phyloP scores from a whole-genome alignment of 345 rosid genomes.

The Zanthoxylum bungeanum region DNA sequence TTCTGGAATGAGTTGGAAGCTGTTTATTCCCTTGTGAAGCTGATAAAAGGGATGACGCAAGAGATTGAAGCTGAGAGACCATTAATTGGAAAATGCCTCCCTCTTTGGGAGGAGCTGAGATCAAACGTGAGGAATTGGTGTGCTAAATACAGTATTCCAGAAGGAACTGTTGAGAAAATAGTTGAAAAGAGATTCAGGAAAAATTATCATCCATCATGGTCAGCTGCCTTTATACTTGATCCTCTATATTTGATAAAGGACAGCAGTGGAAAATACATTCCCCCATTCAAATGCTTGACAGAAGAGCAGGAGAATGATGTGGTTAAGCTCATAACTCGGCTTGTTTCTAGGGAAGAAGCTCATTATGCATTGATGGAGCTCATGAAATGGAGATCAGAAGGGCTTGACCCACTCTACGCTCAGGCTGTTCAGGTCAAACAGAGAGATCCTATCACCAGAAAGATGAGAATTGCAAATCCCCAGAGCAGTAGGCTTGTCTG shows the following conservation, averaged over 20 bases:
- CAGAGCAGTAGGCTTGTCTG: conserved; percentile 62
- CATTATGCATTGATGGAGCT: conserved; percentile 58
- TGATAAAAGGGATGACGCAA: conserved; percentile 44
- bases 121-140: conserved; percentile 57
- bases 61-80: conserved; percentile 52
- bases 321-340: conserved; percentile 45
- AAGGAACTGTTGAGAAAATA: conserved; percentile 42
- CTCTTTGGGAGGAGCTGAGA: conserved; percentile 54
- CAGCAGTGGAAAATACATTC: conserved; percentile 47
- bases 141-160: conserved; percentile 35
- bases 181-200: conserved; percentile 52
- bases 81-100: conserved; percentile 49
- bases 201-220: conserved; percentile 62
- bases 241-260: conserved; percentile 46
- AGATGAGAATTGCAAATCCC: conserved; percentile 58
- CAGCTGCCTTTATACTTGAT: conserved; percentile 58
- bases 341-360: conserved; percentile 51
- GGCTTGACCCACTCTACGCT: conserved; percentile 55
- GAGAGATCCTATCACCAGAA: conserved; percentile 48
- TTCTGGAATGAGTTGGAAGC: conserved; percentile 57
- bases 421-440: conserved; percentile 62
- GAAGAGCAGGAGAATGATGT: conserved; percentile 58
- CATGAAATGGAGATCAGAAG: conserved; percentile 66
- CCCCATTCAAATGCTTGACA: conserved; percentile 54
- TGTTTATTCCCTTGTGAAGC: conserved; percentile 47